These are phyloP conservation scores for Phytophthora fragariaefolia DNA, from an alignment of 352 stramenopile species.

Conservation along the genomic window DNA sequence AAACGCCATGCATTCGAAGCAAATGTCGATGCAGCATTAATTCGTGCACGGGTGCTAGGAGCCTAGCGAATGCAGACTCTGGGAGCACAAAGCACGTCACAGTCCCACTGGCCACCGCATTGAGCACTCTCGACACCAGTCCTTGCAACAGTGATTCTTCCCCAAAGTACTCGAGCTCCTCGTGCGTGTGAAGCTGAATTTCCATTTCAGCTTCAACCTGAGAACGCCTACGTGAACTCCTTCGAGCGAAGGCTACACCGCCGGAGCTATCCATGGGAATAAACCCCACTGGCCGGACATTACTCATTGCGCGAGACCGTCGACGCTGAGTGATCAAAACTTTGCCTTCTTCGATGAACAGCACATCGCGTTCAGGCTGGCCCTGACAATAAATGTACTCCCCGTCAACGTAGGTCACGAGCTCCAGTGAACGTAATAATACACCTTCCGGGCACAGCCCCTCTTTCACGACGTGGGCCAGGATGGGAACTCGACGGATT, in stretches of 20 bases:
- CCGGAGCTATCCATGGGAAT: conserved; percentile 17
- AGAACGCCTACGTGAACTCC: conserved; percentile 39
- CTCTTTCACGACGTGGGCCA: conserved; percentile 53
- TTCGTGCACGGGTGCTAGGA: conserved; percentile 59
- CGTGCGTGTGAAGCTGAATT: conserved; percentile 57
- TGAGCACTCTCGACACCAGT: conserved; percentile 36
- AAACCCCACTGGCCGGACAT: conserved; percentile 13
- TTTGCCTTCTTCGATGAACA: conserved; percentile 77
- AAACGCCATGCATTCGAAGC: conserved; percentile 55
- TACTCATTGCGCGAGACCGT: conserved; percentile 33
- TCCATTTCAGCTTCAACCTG: conserved; percentile 58
- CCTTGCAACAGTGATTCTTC: conserved; percentile 58
- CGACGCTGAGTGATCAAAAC: conserved; percentile 72
- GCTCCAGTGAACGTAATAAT: conserved; percentile 44
- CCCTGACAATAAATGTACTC: conserved; percentile 78
- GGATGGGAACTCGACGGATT: conserved; percentile 55
- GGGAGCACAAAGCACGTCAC: conserved; percentile 61
- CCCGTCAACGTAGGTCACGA: conserved; percentile 49
- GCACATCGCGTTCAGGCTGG: conserved; percentile 58
- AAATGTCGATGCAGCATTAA: conserved; percentile 68
- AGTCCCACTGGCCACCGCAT: conserved; percentile 59
- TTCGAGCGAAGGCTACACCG: conserved; percentile 5
- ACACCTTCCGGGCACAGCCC: conserved; percentile 53
- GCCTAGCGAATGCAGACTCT: conserved; percentile 42
- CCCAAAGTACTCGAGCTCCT: conserved; percentile 74